Conservation (phyloP, 306 rosid genomes). For the Cucurbita argyrosperma region DNA sequence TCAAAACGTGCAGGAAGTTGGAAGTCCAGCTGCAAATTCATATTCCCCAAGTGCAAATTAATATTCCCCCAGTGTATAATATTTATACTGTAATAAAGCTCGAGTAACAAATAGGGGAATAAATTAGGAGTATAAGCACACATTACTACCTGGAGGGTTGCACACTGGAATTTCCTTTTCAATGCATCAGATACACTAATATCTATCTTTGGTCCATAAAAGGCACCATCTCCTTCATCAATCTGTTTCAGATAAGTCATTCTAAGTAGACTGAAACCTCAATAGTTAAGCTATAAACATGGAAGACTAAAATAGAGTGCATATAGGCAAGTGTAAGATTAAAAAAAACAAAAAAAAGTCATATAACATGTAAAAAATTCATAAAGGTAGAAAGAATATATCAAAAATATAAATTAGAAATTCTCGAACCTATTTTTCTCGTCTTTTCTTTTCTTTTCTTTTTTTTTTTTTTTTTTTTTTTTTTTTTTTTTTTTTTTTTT, state of each 20-base stretch:
- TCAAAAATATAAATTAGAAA: background rate
- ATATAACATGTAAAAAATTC: background rate
- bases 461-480: too few relatives aligned
- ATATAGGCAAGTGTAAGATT: background rate
- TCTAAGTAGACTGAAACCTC: background rate
- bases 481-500: too few relatives aligned
- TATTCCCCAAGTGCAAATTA: constrained; percentile 10
- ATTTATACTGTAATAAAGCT: constrained; percentile 2
- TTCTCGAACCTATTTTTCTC: background rate
- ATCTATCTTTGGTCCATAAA: constrained; percentile 91
- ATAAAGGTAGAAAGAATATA: background rate
- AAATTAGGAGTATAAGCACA: background rate
- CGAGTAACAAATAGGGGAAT: background rate
- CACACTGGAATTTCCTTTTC: constrained; percentile 79
- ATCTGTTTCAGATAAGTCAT: constrained; percentile 26
- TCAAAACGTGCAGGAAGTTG: constrained; percentile 87
- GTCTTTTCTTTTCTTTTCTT: too few relatives aligned
- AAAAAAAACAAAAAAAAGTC: background rate
- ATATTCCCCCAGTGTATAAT: background rate
- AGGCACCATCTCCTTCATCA: constrained; percentile 91
- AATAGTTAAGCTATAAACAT: background rate
- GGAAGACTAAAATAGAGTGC: background rate
- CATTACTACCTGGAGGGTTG: constrained; percentile 86
- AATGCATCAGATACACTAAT: constrained; percentile 85
- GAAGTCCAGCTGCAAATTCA: constrained; percentile 73